Conservation (phyloP, 345 rosid species). For the Pistacia vera region DNA sequence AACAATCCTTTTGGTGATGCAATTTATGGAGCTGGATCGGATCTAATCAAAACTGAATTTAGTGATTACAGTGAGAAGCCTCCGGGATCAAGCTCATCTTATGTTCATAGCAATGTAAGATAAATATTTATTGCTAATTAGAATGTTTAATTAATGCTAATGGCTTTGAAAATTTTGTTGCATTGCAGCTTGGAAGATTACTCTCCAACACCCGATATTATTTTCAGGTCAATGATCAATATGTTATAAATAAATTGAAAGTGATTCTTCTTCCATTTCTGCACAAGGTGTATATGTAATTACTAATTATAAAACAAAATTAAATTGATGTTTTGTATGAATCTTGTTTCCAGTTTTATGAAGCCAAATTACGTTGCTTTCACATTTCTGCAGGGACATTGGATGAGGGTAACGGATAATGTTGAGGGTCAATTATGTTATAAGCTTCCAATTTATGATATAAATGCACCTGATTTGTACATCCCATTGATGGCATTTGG, state of each 20-base stretch:
- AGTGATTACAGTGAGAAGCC: slow-evolving; percentile 21
- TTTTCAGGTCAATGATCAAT: slow-evolving; percentile 95
- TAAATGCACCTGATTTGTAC: slow-evolving; percentile 93
- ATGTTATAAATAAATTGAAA: slow-evolving; percentile 96
- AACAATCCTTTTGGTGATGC: slow-evolving; percentile 47
- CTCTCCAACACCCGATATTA: slow-evolving; percentile 94
- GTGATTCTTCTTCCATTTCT: slow-evolving; percentile 87
- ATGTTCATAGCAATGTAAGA: too few species aligned
- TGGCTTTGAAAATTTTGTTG: too few species aligned
- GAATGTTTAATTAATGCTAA: too few species aligned
- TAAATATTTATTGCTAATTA: too few species aligned
- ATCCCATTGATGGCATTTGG: slow-evolving; percentile 98
- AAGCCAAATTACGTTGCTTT: not conserved
- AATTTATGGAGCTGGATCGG: slow-evolving; percentile 49
- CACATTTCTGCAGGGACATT: slow-evolving; percentile 63
- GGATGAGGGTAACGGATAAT: slow-evolving; percentile 91
- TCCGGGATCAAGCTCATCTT: too few species aligned
- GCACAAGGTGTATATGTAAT: slow-evolving; percentile 68
- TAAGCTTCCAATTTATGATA: slow-evolving; percentile 88
- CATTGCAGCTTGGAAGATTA: too few species aligned
- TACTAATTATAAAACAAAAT: not conserved
- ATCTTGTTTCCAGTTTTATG: not conserved
- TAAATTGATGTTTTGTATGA: not conserved
- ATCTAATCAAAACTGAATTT: slow-evolving; percentile 50
- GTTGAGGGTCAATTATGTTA: slow-evolving; percentile 97